Conservation (phyloP, 768 basidiomycete genomes). For the Sistotremastrum niveocremeum region DNA sequence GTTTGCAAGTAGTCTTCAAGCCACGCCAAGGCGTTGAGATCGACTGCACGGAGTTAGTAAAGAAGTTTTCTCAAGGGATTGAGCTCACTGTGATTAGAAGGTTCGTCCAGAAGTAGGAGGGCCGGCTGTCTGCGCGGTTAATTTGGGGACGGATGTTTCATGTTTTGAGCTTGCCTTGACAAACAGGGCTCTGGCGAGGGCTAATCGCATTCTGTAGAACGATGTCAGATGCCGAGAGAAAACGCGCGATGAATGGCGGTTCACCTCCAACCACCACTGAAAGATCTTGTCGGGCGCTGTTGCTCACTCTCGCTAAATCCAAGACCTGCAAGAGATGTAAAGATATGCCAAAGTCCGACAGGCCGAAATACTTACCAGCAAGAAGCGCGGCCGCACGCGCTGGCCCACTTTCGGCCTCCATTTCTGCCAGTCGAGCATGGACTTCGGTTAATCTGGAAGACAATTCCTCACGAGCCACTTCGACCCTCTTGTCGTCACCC, state of each 20-base stretch:
- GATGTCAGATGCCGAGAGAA: not conserved
- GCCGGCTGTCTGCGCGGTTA: constrained; percentile 33
- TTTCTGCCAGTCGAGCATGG: constrained; percentile 83
- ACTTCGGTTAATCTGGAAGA: constrained; percentile 75
- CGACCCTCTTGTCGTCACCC: constrained; percentile 66
- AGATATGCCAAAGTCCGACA: not conserved
- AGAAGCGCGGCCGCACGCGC: constrained; percentile 80
- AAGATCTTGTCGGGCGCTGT: constrained; percentile 64
- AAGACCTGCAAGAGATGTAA: constrained; percentile 38
- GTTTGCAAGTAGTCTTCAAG: constrained; percentile 94
- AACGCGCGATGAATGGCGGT: constrained; percentile 6
- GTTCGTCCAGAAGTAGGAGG: constrained; percentile 77
- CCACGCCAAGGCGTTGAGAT: constrained; percentile 95
- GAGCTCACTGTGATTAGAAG: constrained; percentile 84
- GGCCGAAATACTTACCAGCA: constrained; percentile 41
- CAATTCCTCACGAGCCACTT: constrained; percentile 77
- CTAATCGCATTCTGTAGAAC: constrained; percentile 73
- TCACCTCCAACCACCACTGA: constrained; percentile 93
- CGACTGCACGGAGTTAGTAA: constrained; percentile 31
- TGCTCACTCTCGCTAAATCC: constrained; percentile 90
- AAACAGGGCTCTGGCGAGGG: constrained; percentile 88
- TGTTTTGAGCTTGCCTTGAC: constrained; percentile 50
- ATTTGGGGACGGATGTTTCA: not conserved
- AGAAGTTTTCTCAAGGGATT: not conserved
- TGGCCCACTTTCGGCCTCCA: constrained; percentile 98